Conservation (phyloP, 352 stramenopile genomes). For the Phytophthora colocasiae region DNA sequence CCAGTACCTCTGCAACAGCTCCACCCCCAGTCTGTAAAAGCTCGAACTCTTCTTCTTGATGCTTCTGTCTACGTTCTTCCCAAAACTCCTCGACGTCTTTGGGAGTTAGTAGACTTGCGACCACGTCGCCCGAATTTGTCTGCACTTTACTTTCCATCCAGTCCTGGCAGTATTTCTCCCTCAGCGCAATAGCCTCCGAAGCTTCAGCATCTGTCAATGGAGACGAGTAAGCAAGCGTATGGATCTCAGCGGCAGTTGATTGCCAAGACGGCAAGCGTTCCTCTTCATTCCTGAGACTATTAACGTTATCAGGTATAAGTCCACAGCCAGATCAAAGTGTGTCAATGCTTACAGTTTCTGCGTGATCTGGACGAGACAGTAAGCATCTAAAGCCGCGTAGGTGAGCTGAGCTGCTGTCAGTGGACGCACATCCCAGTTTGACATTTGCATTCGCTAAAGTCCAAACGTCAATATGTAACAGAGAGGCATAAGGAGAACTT, state of each 20-base stretch:
- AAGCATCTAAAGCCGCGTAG: conserved; percentile 74
- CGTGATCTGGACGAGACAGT: conserved; percentile 63
- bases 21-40: background rate
- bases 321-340: background rate
- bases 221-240: conserved; percentile 33
- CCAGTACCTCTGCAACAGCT: conserved; percentile 4
- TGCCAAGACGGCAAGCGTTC: conserved; percentile 32
- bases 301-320: conserved; percentile 1
- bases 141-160: conserved; percentile 30
- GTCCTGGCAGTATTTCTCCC: conserved; percentile 41
- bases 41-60: conserved; percentile 23
- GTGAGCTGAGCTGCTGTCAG: conserved; percentile 54
- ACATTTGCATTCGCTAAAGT: conserved; percentile 70
- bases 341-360: conserved; percentile 49
- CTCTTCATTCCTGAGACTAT: conserved; percentile 15
- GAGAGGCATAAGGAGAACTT: background rate
- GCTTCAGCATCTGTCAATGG: conserved; percentile 30
- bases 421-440: conserved; percentile 70
- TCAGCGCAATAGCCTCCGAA: conserved; percentile 30
- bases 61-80: conserved; percentile 30
- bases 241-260: conserved; percentile 28
- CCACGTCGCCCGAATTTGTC: conserved; percentile 6
- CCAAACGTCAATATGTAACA: conserved; percentile 1
- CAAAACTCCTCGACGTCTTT: conserved; percentile 46
- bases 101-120: conserved; percentile 36